Evolutionary conservation across 306 rosid species (phyloP), one percentile per base, ranked within the genome.

Genomic region (Cercis canadensis): DNA sequence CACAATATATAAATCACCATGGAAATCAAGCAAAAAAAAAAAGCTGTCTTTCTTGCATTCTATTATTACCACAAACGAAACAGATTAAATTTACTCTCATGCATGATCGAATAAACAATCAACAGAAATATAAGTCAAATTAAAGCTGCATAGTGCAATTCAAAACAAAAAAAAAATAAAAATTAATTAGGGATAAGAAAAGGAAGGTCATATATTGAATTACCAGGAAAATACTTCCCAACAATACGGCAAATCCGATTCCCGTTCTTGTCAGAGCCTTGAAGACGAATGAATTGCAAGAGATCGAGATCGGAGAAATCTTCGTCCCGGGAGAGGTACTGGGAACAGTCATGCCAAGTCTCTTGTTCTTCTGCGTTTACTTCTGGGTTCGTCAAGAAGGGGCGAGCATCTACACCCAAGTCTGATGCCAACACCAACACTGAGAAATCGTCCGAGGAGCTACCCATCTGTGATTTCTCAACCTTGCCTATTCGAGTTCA

Each of bases 261-360:
- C 2, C 89, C 92, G 40, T 57, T 49, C 67, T 84, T 90, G 74
- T 90, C 97, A 40, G 74, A 63, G 75, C 99, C 99, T 63, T 94
- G 88, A 29, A 83, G 76, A 34, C 82, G 65, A 13, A 89, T 69
- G 81, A 94, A 90, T 36, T 87, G 96, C 68, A 94, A 66, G 14
- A 55, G 76, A 16, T 94, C 96, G 73, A 94, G 99, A 79, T 94
- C 99, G 46, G 92, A 90, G 82, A 94, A 94, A 70, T 94, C 99
- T 66, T 94, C 99, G 51, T 94, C 92, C 44, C 95, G 80, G 52
- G 69, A 71, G 33, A 87, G 93, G 69, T 73, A 29, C 60, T 88
- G 97, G 32, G 95, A 69, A 64, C 98, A 94, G 8, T 90, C 97
- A 46, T 94, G 90, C 95, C 91, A 94, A 2, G 50, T 86, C 9